Evolutionary conservation across 2,329 filamentous ascomycete species (phyloP).

Genomic region (Fusarium piperis): DNA sequence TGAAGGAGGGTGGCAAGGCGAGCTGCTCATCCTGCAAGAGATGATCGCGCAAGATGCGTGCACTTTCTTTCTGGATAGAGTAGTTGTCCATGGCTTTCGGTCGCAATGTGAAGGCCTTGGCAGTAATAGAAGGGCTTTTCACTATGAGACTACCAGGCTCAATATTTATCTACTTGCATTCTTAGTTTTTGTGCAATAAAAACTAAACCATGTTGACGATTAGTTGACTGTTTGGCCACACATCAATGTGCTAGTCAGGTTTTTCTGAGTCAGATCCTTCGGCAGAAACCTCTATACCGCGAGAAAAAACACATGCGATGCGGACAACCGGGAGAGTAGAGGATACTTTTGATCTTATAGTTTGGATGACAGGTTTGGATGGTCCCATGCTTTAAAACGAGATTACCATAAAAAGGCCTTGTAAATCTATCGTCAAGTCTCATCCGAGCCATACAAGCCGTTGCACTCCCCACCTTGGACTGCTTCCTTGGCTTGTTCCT

Average conservation of each 20-base stretch:
- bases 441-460: background rate
- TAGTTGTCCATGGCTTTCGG: background rate
- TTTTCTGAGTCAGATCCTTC: background rate
- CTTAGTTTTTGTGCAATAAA: background rate
- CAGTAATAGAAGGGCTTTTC: background rate
- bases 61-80: background rate
- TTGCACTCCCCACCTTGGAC: background rate
- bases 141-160: background rate
- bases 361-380: background rate
- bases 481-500: background rate
- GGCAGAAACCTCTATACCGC: background rate
- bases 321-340: background rate
- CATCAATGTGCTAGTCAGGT: background rate
- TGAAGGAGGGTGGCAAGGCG: conserved; percentile 1
- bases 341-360: background rate
- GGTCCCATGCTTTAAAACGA: too few species aligned
- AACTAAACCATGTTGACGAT: background rate
- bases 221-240: background rate
- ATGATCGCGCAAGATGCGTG: background rate
- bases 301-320: background rate
- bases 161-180: background rate
- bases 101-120: background rate
- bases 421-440: background rate
- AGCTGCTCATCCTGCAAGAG: background rate
- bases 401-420: background rate